These are phyloP conservation scores for Fusarium sulawesiense DNA, from an alignment of 2,329 filamentous ascomycete species.

Conservation along the genomic window DNA sequence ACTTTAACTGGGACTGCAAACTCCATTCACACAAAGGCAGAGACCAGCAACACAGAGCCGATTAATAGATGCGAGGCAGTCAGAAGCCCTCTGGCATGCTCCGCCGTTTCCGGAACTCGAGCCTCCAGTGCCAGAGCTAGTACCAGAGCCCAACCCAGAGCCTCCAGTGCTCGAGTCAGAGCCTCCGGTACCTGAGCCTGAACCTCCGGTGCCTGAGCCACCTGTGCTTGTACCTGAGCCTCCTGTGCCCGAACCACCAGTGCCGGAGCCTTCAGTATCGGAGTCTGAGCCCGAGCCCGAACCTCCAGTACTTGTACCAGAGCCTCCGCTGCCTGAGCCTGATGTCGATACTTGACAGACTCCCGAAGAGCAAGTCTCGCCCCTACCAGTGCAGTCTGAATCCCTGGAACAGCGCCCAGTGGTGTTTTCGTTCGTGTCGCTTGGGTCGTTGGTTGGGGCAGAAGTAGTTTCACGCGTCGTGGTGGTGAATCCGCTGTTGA, in stretches of 20 bases:
- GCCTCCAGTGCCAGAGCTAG: not conserved
- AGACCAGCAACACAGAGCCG: conserved; percentile 27
- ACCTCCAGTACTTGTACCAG: no score
- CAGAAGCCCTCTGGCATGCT: not conserved
- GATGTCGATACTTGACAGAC: not conserved
- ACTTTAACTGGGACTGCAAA: conserved; percentile 6
- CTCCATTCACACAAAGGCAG: conserved; percentile 21
- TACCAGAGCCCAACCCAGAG: no score
- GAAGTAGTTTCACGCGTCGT: not conserved
- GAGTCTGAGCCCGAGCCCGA: no score
- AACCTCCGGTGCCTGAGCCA: no score
- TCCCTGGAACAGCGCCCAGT: not conserved
- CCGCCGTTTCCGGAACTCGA: not conserved
- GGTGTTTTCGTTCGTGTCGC: not conserved
- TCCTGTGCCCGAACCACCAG: no score
- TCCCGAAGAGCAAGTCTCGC: conserved; percentile 15
- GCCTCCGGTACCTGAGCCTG: no score
- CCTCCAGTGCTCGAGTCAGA: not conserved
- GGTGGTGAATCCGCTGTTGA: conserved; percentile 13
- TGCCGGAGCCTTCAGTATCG: no score
- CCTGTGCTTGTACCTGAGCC: no score
- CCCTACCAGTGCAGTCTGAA: conserved; percentile 1
- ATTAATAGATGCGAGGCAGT: conserved; percentile 16
- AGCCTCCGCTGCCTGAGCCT: not conserved
- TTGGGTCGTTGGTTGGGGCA: not conserved